Evolutionary conservation across 139 green algal genomes (phyloP).

Genomic region (Chlamydomonas sphaeroides): DNA sequence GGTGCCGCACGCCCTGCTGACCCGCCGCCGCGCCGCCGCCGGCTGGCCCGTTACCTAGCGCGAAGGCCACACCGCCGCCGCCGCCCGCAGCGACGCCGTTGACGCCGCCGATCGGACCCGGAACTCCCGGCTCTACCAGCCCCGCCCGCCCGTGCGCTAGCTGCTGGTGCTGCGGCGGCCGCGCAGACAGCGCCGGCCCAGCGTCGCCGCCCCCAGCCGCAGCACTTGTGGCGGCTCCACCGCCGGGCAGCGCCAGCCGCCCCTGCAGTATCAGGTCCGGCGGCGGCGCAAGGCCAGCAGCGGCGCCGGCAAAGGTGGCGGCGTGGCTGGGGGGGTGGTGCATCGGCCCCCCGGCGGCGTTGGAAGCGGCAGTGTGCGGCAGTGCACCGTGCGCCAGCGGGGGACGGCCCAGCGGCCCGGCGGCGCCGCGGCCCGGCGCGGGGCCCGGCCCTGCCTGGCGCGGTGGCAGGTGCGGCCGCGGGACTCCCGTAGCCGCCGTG

Average conservation of each 20-base stretch:
- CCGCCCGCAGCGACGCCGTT: too few species aligned
- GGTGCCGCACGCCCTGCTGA: slow-evolving; percentile 3
- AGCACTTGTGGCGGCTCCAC: neutral
- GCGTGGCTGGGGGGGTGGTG: too few species aligned
- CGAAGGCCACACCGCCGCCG: too few species aligned
- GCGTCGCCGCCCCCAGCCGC: neutral
- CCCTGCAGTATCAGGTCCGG: slow-evolving; percentile 20
- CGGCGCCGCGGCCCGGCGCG: too few species aligned
- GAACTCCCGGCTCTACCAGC: neutral
- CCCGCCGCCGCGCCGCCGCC: too few species aligned
- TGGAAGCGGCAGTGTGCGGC: too few species aligned
- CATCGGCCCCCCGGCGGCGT: too few species aligned
- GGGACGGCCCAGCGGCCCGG: too few species aligned
- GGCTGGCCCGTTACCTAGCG: neutral
- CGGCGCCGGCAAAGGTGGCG: neutral
- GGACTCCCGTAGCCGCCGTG: too few species aligned
- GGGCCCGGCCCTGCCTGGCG: neutral
- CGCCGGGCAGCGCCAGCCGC: slow-evolving; percentile 3
- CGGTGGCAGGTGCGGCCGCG: neutral
- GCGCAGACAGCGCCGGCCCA: neutral
- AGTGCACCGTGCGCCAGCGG: neutral
- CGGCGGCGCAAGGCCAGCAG: neutral
- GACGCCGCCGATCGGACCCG: too few species aligned
- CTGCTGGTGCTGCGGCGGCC: neutral
- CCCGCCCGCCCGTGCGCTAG: slow-evolving; percentile 9